Conservation (phyloP, 495 filamentous ascomycete species). For the Penicillium silybi region DNA sequence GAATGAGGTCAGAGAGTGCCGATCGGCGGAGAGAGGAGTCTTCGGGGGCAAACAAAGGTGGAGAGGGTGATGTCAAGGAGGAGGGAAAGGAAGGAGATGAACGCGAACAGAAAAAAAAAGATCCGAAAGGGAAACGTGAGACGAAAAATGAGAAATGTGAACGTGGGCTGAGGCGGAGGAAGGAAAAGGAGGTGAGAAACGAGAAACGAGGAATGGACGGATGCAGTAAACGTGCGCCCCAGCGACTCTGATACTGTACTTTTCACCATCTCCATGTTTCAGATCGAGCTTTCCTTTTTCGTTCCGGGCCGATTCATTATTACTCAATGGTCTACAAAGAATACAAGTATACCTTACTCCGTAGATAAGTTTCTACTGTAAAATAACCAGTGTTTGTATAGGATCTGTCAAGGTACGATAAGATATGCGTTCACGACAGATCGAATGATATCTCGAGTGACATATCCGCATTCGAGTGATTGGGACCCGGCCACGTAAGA, state of each 20-base stretch:
- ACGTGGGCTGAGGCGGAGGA: conserved; percentile 1
- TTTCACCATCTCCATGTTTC: conserved; percentile 17
- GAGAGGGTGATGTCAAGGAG: not conserved
- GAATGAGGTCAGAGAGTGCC: conserved; percentile 18
- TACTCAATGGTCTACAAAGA: not conserved
- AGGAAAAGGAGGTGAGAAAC: conserved; percentile 15
- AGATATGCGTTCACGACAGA: conserved; percentile 16
- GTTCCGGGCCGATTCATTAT: not conserved
- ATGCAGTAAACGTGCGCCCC: conserved; percentile 10
- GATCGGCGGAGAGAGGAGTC: conserved; percentile 4
- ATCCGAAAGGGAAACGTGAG: not conserved
- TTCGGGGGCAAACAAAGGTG: not conserved
- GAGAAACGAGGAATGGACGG: conserved; percentile 18
- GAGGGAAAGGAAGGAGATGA: not conserved
- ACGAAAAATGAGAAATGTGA: conserved; percentile 1
- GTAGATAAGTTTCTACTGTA: not conserved
- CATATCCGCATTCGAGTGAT: conserved; percentile 7
- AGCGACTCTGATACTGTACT: not conserved
- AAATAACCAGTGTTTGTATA: not conserved
- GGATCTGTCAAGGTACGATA: not conserved
- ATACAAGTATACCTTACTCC: not conserved
- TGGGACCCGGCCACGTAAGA: conserved; percentile 18
- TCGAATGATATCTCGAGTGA: conserved; percentile 8
- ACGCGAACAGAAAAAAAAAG: not conserved
- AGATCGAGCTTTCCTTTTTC: conserved; percentile 3